phyloP scores from a whole-genome alignment of 495 filamentous ascomycete species.

The Oleoguttula mirabilis region DNA sequence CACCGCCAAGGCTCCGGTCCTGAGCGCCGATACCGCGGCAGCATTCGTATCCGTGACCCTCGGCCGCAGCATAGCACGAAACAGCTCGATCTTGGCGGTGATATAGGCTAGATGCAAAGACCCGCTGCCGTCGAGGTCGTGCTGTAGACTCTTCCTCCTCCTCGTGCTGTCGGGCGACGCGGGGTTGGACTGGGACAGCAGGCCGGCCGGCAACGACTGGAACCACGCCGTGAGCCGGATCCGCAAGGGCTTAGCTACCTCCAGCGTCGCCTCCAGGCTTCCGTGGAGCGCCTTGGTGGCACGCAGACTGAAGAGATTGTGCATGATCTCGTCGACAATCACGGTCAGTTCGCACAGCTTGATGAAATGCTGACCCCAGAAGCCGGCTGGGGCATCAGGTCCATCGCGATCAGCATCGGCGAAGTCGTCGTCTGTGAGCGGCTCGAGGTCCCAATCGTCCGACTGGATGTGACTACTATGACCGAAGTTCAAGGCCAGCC shows the following conservation, averaged over 20 bases:
- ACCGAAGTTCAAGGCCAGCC: conserved; percentile 45
- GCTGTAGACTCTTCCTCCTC: not conserved
- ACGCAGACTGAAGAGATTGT: conserved; percentile 48
- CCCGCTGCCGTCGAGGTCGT: conserved; percentile 12
- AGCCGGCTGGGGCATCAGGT: conserved; percentile 47
- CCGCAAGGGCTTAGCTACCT: conserved; percentile 49
- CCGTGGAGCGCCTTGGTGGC: conserved; percentile 10
- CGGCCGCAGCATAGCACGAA: conserved; percentile 17
- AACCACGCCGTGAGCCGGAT: conserved; percentile 50
- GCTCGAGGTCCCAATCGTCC: conserved; percentile 46
- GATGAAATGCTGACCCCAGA: conserved; percentile 51
- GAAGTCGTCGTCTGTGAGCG: conserved; percentile 40
- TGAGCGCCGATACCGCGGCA: conserved; percentile 7
- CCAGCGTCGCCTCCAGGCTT: conserved; percentile 40
- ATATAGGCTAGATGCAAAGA: conserved; percentile 16
- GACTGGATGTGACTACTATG: conserved; percentile 44
- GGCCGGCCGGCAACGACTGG: conserved; percentile 37
- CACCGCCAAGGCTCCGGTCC: conserved; percentile 11
- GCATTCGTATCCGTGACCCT: not conserved
- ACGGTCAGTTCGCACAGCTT: conserved; percentile 48
- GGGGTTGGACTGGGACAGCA: conserved; percentile 18
- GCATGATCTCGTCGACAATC: conserved; percentile 49
- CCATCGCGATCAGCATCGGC: conserved; percentile 42
- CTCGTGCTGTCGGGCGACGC: not conserved
- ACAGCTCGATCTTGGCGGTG: conserved; percentile 18